phyloP scores from a whole-genome alignment of 2,329 filamentous ascomycete genomes.

The Fusarium sp. region DNA sequence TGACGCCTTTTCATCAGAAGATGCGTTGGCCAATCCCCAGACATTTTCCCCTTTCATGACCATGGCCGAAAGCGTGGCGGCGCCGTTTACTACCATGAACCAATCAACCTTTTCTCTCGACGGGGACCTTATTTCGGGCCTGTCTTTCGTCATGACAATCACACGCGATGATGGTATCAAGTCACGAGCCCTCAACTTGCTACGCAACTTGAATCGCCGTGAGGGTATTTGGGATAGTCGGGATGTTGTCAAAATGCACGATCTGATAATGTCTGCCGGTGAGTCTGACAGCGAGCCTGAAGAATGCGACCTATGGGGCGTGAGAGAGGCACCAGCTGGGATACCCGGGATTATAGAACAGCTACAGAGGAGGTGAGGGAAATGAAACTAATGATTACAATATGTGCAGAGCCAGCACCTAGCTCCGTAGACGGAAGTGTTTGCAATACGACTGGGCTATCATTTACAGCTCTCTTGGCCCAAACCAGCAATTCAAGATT shows the following conservation, averaged over 20 bases:
- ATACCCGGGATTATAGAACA: not conserved
- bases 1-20: not conserved
- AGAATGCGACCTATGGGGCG: not conserved
- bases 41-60: not conserved
- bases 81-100: not conserved
- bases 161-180: not conserved
- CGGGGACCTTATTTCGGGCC: not conserved
- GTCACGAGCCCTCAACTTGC: not conserved
- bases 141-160: not conserved
- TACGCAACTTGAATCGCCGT: not conserved
- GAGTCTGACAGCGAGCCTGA: not conserved
- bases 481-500: conserved; percentile 35
- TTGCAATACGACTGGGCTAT: not conserved
- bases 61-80: not conserved
- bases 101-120: not conserved
- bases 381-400: not conserved
- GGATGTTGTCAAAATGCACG: not conserved
- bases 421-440: not conserved
- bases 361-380: not conserved
- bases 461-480: not conserved
- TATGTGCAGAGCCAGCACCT: not conserved
- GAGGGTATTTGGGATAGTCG: not conserved
- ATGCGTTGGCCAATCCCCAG: not conserved
- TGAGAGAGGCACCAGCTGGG: not conserved
- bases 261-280: not conserved